Conservation (phyloP, 1,284 basidiomycete species). For the Melampsora americana region DNA sequence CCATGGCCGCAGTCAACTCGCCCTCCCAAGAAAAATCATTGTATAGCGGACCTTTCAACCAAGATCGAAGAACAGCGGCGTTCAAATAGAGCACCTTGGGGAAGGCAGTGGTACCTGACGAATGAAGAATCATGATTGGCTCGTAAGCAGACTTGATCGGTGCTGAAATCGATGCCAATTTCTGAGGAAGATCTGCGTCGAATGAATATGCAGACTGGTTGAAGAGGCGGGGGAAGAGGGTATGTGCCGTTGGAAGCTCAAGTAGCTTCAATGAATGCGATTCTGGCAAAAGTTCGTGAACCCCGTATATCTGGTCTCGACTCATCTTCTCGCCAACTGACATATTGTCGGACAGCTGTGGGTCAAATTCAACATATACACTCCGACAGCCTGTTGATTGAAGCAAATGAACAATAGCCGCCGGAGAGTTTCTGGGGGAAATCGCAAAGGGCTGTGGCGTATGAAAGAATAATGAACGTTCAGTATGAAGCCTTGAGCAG, state of each 20-base stretch:
- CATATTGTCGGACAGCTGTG: neutral
- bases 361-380: conserved; percentile 48
- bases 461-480: neutral
- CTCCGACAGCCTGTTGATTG: conserved; percentile 50
- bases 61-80: neutral
- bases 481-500: neutral
- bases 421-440: conserved; percentile 56
- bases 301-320: neutral
- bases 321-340: neutral
- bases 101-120: neutral
- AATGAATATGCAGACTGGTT: neutral
- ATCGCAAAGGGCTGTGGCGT: conserved; percentile 50
- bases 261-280: neutral
- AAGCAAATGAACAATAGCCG: conserved; percentile 55
- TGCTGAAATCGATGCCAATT: neutral
- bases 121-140: conserved; percentile 1
- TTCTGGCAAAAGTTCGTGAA: neutral
- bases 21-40: neutral
- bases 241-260: neutral
- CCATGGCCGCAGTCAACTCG: neutral
- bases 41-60: neutral
- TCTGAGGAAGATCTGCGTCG: neutral
- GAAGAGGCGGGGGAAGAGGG: neutral
- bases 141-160: neutral
- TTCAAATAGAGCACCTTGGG: neutral